Evolutionary conservation across 768 basidiomycete genomes (phyloP).

Genomic region (Suillus fuscotomentosus): DNA sequence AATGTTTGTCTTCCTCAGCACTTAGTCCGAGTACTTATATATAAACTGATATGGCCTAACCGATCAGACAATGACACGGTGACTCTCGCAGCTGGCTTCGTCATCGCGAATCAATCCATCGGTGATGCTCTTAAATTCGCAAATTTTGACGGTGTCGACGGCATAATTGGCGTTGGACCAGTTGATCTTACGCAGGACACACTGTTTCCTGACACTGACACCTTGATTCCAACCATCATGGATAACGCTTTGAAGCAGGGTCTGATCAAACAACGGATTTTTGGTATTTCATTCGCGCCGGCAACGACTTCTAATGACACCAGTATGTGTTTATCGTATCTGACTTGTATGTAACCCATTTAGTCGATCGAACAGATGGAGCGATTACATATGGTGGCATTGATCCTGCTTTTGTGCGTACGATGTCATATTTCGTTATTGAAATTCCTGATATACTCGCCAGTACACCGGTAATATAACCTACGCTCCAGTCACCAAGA

Average conservation of each 20-base stretch:
- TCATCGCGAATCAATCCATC: constrained; percentile 29
- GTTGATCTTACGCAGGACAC: constrained; percentile 15
- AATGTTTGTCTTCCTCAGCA: constrained; percentile 22
- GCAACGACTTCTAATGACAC: constrained; percentile 14
- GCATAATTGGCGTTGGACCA: constrained; percentile 28
- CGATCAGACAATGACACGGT: constrained; percentile 25
- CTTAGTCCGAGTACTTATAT: not conserved
- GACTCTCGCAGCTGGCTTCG: constrained; percentile 21
- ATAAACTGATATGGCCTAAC: not conserved
- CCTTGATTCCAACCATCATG: constrained; percentile 23
- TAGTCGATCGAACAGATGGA: constrained; percentile 17
- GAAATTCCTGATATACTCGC: not conserved
- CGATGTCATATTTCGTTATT: not conserved
- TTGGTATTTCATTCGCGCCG: constrained; percentile 24
- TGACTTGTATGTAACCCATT: not conserved
- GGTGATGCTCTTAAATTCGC: constrained; percentile 17
- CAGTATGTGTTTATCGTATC: constrained; percentile 8
- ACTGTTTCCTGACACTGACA: constrained; percentile 1
- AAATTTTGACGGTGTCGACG: constrained; percentile 22
- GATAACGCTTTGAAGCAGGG: constrained; percentile 22
- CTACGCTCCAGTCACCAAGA: constrained; percentile 26
- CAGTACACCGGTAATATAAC: constrained; percentile 23
- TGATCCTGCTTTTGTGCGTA: constrained; percentile 17
- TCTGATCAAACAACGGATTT: constrained; percentile 13
- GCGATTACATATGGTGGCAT: constrained; percentile 26